phyloP scores from a whole-genome alignment of 805 yeast genomes.

The Kodamaea nitidulidarum region DNA sequence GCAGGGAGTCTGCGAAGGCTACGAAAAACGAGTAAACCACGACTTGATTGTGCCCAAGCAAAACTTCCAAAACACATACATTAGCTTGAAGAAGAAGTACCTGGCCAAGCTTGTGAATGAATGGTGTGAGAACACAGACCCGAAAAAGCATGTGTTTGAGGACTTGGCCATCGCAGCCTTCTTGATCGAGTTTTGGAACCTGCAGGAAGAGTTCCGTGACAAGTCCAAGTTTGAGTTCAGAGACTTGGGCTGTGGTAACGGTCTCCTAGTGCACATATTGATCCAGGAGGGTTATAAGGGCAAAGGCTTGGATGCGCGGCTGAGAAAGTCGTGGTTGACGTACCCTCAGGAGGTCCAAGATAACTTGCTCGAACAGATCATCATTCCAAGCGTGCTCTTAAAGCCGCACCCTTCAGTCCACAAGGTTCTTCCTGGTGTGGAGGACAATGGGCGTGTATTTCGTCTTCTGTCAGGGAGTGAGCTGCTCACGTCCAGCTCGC shows the following conservation, averaged over 20 bases:
- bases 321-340: slow-evolving; percentile 79
- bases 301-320: slow-evolving; percentile 83
- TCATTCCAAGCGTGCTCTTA: slow-evolving; percentile 71
- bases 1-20: slow-evolving; percentile 76
- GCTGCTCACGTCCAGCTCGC: slow-evolving; percentile 36
- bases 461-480: slow-evolving; percentile 25
- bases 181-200: slow-evolving; percentile 78
- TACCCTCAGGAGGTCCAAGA: slow-evolving; percentile 64
- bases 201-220: slow-evolving; percentile 37
- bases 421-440: slow-evolving; percentile 48
- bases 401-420: slow-evolving; percentile 66
- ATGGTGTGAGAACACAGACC: slow-evolving; percentile 95
- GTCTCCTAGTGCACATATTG: slow-evolving; percentile 72
- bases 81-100: slow-evolving; percentile 74
- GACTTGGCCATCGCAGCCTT: slow-evolving; percentile 95
- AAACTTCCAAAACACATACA: slow-evolving; percentile 77
- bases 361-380: slow-evolving; percentile 66
- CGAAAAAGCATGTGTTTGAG: slow-evolving; percentile 92
- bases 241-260: slow-evolving; percentile 95
- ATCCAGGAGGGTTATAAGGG: slow-evolving; percentile 78
- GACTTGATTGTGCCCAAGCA: slow-evolving; percentile 82
- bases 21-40: slow-evolving; percentile 83
- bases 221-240: slow-evolving; percentile 60
- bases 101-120: slow-evolving; percentile 67
- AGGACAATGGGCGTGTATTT: slow-evolving; percentile 60